These are phyloP conservation scores for Dactylonectria macrodidyma DNA, from an alignment of 2,329 filamentous ascomycete species.

Conservation along the genomic window DNA sequence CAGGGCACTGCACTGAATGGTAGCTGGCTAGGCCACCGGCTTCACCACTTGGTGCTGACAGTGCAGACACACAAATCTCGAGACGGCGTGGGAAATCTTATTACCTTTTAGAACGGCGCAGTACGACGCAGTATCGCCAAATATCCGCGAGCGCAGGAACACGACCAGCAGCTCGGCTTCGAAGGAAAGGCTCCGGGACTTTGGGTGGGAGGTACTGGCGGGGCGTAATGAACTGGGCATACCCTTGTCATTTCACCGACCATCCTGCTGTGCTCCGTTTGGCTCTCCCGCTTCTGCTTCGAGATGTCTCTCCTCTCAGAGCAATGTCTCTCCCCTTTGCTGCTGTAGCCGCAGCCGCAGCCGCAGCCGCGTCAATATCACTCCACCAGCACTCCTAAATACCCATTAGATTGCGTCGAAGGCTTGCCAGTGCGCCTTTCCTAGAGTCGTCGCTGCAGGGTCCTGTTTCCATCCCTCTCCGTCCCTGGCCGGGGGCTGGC, in stretches of 20 bases:
- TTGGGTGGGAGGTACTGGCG: slow-evolving; percentile 39
- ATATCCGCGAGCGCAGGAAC: slow-evolving; percentile 15
- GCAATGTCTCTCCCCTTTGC: slow-evolving; percentile 14
- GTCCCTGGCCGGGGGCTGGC: slow-evolving; percentile 18
- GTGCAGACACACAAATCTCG: slow-evolving; percentile 5
- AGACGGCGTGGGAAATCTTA: slow-evolving; percentile 23
- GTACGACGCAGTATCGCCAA: slow-evolving; percentile 18
- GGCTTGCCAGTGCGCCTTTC: slow-evolving; percentile 17
- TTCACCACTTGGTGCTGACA: slow-evolving; percentile 20
- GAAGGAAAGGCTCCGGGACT: slow-evolving; percentile 36
- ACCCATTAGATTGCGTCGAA: slow-evolving; percentile 19
- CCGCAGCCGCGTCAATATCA: slow-evolving; percentile 29
- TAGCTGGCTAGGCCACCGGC: slow-evolving; percentile 16
- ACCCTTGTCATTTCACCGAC: slow-evolving; percentile 41
- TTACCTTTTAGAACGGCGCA: slow-evolving; percentile 17
- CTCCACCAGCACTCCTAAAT: slow-evolving; percentile 32
- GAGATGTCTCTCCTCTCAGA: slow-evolving; percentile 27
- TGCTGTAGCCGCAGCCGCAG: slow-evolving; percentile 18
- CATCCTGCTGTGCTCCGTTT: slow-evolving; percentile 16
- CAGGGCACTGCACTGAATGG: slow-evolving; percentile 9
- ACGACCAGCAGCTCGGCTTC: slow-evolving; percentile 17
- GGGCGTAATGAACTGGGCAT: slow-evolving; percentile 35
- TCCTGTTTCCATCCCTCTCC: slow-evolving; percentile 22
- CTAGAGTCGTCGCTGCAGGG: slow-evolving; percentile 24
- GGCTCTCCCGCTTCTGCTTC: slow-evolving; percentile 35